phyloP scores from a whole-genome alignment of 1,284 basidiomycete species.

The Vanrija sp. region DNA sequence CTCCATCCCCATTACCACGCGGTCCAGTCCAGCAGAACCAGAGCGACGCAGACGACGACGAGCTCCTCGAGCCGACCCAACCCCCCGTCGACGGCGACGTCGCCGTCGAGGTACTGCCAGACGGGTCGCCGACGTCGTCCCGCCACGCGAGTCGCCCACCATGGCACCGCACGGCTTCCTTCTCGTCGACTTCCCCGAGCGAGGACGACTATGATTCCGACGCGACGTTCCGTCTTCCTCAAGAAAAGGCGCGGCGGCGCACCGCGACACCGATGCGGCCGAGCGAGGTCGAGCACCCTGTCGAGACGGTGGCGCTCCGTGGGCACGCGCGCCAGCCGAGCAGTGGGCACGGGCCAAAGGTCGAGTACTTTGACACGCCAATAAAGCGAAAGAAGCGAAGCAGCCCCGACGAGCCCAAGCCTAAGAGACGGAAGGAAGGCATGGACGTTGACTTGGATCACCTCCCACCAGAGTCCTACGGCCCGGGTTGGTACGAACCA shows the following conservation, averaged over 20 bases:
- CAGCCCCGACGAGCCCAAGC: neutral
- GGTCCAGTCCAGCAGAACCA: neutral
- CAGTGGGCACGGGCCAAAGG: neutral
- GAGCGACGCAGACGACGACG: slow-evolving; percentile 12
- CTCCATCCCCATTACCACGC: neutral
- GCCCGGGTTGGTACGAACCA: slow-evolving; percentile 38
- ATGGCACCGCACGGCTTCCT: slow-evolving; percentile 14
- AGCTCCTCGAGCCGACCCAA: slow-evolving; percentile 5
- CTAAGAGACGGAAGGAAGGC: slow-evolving; percentile 3
- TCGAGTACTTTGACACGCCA: slow-evolving; percentile 17
- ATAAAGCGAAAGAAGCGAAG: slow-evolving; percentile 11
- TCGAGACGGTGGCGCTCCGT: neutral
- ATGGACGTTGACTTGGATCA: slow-evolving; percentile 29
- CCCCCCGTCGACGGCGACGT: slow-evolving; percentile 17
- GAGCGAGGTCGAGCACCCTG: slow-evolving; percentile 26
- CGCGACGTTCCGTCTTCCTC: slow-evolving; percentile 18
- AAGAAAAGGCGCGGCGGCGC: slow-evolving; percentile 3
- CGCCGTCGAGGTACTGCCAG: slow-evolving; percentile 19
- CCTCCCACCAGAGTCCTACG: slow-evolving; percentile 2
- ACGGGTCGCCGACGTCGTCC: slow-evolving; percentile 15
- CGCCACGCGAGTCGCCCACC: neutral
- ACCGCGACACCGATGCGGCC: slow-evolving; percentile 22
- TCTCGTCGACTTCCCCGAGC: slow-evolving; percentile 21
- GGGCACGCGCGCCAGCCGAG: no score
- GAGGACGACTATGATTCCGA: slow-evolving; percentile 33